These are phyloP conservation scores for Brachypodium distachyon DNA, from an alignment of 202 grass and related monocot species.

Conservation along the genomic window DNA sequence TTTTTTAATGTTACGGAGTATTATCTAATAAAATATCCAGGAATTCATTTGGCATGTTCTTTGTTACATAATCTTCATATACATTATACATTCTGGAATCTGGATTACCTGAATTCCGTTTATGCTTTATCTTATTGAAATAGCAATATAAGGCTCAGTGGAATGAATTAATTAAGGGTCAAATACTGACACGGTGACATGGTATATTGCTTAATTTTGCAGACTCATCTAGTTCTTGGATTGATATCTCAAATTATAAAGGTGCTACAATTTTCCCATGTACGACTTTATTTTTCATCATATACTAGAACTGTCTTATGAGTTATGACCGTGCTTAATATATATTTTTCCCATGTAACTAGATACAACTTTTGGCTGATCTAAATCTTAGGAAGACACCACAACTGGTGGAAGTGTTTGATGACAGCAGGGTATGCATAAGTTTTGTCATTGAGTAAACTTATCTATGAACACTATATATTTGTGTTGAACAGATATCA, in stretches of 20 bases:
- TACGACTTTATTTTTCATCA: too few species aligned
- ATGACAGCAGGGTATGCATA: constrained; percentile 67
- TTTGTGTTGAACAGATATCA: neutral
- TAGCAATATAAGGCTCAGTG: neutral
- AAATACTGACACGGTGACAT: neutral
- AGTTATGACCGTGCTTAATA: neutral
- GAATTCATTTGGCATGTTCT: neutral
- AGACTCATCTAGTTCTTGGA: constrained; percentile 77
- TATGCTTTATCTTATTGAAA: neutral
- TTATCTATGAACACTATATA: neutral
- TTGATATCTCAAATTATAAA: constrained; percentile 99
- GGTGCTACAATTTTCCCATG: constrained; percentile 22
- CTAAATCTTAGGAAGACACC: constrained; percentile 96
- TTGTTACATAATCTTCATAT: neutral
- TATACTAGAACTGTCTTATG: neutral
- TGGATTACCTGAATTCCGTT: neutral
- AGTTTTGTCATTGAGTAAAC: neutral
- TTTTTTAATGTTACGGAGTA: too few species aligned
- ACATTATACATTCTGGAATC: neutral
- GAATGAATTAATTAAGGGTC: neutral
- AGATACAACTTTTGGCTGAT: constrained; percentile 99
- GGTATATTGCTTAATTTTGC: constrained; percentile 10
- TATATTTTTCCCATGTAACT: neutral
- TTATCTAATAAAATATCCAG: neutral
- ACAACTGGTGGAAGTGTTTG: constrained; percentile 84